Evolutionary conservation across 1,139 yeast genomes (phyloP).

Genomic region (Arxiozyma slooffiae): DNA sequence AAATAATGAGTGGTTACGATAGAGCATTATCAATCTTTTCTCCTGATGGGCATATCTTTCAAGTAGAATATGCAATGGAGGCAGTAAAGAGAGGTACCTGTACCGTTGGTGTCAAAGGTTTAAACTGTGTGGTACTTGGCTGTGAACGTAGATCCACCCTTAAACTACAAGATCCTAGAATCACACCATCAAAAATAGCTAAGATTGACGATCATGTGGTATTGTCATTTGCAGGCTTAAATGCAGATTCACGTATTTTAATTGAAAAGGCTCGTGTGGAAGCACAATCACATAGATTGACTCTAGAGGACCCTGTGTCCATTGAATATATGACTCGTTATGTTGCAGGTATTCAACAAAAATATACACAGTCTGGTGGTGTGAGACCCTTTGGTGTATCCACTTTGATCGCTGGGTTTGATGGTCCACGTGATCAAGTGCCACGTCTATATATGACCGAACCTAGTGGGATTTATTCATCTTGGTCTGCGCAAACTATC

Average conservation of each 20-base stretch:
- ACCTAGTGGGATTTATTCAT: conserved; percentile 94
- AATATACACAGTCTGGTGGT: conserved; percentile 95
- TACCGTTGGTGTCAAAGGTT: conserved; percentile 94
- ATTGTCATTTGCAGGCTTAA: conserved; percentile 92
- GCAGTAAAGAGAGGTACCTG: conserved; percentile 98
- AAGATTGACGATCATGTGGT: conserved; percentile 84
- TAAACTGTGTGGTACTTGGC: conserved; percentile 79
- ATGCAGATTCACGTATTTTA: conserved; percentile 92
- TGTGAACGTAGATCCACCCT: conserved; percentile 94
- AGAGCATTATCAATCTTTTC: conserved; percentile 96
- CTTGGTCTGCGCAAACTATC: conserved; percentile 98
- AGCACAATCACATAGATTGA: conserved; percentile 92
- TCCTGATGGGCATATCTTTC: conserved; percentile 99
- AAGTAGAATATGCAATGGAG: conserved; percentile 95
- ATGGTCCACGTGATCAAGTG: conserved; percentile 57
- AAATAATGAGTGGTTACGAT: conserved; percentile 92
- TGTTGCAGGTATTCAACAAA: conserved; percentile 94
- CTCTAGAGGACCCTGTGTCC: conserved; percentile 87
- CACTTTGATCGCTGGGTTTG: conserved; percentile 91
- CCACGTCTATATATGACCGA: conserved; percentile 92
- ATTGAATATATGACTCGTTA: conserved; percentile 87
- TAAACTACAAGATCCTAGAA: conserved; percentile 91
- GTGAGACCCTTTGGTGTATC: conserved; percentile 96
- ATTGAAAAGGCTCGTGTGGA: conserved; percentile 94
- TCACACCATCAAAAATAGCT: conserved; percentile 89